Evolutionary conservation across 305 asterid genomes (phyloP).

Genomic region (Plantago rigida): DNA sequence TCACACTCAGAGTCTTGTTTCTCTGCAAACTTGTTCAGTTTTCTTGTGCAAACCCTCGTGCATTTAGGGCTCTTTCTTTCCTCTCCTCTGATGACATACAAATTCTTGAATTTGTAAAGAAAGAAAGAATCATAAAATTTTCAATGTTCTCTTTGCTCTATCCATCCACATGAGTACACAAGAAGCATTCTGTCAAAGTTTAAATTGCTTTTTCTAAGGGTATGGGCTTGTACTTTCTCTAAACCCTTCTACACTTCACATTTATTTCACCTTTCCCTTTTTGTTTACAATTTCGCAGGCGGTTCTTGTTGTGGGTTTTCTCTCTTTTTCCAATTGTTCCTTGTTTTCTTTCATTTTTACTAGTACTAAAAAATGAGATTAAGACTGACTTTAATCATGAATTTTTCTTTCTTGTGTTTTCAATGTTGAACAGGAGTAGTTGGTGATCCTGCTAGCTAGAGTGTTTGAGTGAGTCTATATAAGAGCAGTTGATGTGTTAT

Average conservation of each 20-base stretch:
- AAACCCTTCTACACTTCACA: conserved; percentile 30
- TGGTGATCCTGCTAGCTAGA: background rate
- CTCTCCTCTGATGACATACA: conserved; percentile 31
- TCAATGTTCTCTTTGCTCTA: conserved; percentile 54
- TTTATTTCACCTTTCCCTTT: conserved; percentile 47
- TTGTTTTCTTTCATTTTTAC: background rate
- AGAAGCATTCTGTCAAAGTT: conserved; percentile 35
- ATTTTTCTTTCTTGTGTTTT: background rate
- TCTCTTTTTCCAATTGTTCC: conserved; percentile 29
- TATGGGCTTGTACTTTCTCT: conserved; percentile 39
- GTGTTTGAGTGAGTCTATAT: conserved; percentile 23
- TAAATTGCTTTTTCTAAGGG: conserved; percentile 25
- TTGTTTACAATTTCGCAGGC: conserved; percentile 49
- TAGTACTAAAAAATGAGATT: too few relatives aligned
- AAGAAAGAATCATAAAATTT: conserved; percentile 6
- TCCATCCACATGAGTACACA: conserved; percentile 36
- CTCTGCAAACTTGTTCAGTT: conserved; percentile 12
- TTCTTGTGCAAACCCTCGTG: conserved; percentile 31
- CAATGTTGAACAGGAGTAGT: conserved; percentile 9
- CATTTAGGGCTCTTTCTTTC: conserved; percentile 44
- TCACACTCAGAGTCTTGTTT: conserved; percentile 33
- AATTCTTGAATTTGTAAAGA: conserved; percentile 37
- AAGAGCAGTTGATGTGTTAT: conserved; percentile 36
- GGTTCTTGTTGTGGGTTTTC: conserved; percentile 64
- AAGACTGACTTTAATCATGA: background rate